Evolutionary conservation across 1,139 yeast genomes (phyloP).

Genomic region (Barnettozyma hawaiiensis): DNA sequence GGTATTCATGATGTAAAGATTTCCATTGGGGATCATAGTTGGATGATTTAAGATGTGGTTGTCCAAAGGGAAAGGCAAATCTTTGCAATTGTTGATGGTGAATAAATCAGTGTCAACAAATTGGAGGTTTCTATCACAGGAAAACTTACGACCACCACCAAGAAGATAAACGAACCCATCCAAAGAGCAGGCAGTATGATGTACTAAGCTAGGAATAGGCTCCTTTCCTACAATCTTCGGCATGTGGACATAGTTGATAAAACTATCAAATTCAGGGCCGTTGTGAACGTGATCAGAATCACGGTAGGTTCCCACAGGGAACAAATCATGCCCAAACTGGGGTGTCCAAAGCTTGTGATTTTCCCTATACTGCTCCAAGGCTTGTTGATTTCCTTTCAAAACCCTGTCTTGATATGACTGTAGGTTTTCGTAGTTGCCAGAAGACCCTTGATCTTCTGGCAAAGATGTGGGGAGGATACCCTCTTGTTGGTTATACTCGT

Average conservation of each 20-base stretch:
- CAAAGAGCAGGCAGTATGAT: slow-evolving; percentile 36
- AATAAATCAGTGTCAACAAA: slow-evolving; percentile 33
- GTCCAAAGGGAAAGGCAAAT: slow-evolving; percentile 41
- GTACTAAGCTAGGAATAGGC: slow-evolving; percentile 34
- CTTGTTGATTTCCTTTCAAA: neutral
- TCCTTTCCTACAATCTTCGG: slow-evolving; percentile 35
- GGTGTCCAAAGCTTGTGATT: slow-evolving; percentile 15
- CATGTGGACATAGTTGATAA: slow-evolving; percentile 21
- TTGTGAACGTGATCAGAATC: slow-evolving; percentile 1
- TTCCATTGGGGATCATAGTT: slow-evolving; percentile 31
- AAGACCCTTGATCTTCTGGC: neutral
- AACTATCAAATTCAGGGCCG: slow-evolving; percentile 6
- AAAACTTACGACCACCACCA: slow-evolving; percentile 38
- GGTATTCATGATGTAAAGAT: slow-evolving; percentile 31
- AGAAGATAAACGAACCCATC: slow-evolving; percentile 31
- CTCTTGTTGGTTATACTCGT: slow-evolving; percentile 3
- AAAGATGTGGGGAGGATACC: slow-evolving; percentile 1
- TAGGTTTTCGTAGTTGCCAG: neutral
- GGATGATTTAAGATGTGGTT: slow-evolving; percentile 35
- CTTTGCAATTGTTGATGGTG: slow-evolving; percentile 30
- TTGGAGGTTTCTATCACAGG: slow-evolving; percentile 28
- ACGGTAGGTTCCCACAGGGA: slow-evolving; percentile 4
- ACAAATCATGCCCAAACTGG: neutral
- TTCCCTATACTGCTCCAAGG: slow-evolving; percentile 3
- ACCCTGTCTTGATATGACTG: neutral